Percentiles rank a stretch among this genome's conserved stretches.
phyloP scores from a whole-genome alignment of 1,284 basidiomycete genomes.

The Coniophora puteana region DNA sequence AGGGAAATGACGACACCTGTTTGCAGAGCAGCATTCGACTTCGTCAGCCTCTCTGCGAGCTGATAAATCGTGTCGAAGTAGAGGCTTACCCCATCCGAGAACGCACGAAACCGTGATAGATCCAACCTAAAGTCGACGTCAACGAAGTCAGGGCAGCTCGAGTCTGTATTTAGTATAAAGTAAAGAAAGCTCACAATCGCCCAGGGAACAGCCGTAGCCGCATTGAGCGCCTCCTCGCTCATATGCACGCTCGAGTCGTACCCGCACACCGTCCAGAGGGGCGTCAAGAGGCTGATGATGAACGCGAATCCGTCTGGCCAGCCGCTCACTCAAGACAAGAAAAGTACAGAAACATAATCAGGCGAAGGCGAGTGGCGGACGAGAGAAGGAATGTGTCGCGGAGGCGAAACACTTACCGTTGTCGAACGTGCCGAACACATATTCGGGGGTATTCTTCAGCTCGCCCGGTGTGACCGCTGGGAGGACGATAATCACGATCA shows the following conservation, averaged over 20 bases:
- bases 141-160: too few species aligned
- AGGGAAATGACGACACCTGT: constrained; percentile 21
- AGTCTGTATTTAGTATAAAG: too few species aligned
- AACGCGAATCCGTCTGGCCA: constrained; percentile 48
- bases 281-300: constrained; percentile 45
- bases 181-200: constrained; percentile 24
- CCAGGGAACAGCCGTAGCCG: constrained; percentile 41
- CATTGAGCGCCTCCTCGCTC: constrained; percentile 47
- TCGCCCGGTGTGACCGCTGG: constrained; percentile 15
- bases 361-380: background rate
- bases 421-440: constrained; percentile 32
- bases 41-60: too few species aligned
- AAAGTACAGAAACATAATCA: too few species aligned
- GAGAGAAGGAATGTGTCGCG: background rate
- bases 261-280: constrained; percentile 42
- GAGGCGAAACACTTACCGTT: constrained; percentile 23
- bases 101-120: constrained; percentile 15
- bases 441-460: constrained; percentile 39
- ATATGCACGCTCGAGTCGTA: constrained; percentile 47
- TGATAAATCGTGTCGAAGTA: background rate
- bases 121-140: too few species aligned
- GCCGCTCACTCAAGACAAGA: constrained; percentile 39
- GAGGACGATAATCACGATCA: background rate
- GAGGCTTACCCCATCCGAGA: constrained; percentile 21
- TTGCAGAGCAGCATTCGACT: background rate